These are phyloP conservation scores for Angomonas deanei DNA, from an alignment of 208 protist species.

Conservation along the genomic window DNA sequence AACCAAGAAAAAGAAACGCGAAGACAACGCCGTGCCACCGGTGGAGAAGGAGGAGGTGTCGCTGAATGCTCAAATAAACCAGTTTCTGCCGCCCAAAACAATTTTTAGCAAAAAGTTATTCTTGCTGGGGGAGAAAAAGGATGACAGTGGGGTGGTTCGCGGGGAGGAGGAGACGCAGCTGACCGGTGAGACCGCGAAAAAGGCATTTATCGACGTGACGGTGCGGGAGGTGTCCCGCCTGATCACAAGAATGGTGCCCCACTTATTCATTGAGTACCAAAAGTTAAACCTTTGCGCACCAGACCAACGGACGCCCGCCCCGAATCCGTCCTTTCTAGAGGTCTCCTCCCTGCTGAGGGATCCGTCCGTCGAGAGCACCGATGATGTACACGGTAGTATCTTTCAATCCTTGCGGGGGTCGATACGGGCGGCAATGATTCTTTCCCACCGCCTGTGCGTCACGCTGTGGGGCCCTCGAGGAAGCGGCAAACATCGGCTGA, in stretches of 20 bases:
- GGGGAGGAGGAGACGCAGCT: neutral
- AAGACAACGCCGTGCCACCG: neutral
- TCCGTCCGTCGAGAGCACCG: neutral
- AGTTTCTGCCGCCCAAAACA: neutral
- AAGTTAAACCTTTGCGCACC: neutral
- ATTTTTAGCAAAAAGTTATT: neutral
- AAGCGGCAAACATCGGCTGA: no score
- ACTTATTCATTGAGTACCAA: neutral
- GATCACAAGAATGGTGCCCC: neutral
- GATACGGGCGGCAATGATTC: no score
- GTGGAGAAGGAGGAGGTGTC: neutral
- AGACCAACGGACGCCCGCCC: neutral
- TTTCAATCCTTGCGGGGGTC: no score
- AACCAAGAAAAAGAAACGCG: neutral
- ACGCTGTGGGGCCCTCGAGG: no score
- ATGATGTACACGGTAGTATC: no score
- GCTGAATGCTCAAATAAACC: neutral
- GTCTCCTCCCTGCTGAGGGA: neutral
- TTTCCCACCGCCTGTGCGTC: no score
- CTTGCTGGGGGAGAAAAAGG: neutral
- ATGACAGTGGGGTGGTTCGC: neutral
- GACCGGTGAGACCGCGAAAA: neutral
- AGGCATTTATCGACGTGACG: neutral
- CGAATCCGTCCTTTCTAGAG: neutral
- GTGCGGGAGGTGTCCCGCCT: neutral